Evolutionary conservation across 176 grass and related monocot species (phyloP).

Genomic region (Oryza officinalis): DNA sequence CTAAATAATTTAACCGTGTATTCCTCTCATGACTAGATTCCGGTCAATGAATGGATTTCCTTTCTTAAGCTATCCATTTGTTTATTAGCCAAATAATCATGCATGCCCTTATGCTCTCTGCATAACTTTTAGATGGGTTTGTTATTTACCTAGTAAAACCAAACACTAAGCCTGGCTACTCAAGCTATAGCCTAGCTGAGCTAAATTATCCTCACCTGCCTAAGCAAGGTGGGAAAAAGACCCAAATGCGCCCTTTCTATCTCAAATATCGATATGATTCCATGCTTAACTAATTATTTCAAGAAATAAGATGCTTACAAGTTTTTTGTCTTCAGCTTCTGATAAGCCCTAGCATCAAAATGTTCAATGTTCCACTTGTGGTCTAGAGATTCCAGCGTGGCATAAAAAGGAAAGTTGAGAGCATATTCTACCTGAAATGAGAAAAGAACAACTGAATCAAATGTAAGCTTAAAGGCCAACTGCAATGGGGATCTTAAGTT

Average conservation of each 20-base stretch:
- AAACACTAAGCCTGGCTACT: too few relatives aligned
- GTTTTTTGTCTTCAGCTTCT: constrained; percentile 45
- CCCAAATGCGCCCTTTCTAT: neutral
- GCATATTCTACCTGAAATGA: constrained; percentile 59
- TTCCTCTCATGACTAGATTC: too few relatives aligned
- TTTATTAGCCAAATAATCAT: too few relatives aligned
- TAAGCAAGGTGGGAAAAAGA: too few relatives aligned
- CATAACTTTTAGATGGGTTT: too few relatives aligned
- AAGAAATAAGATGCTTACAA: constrained; percentile 17
- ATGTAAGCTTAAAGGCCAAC: neutral
- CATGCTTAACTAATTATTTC: neutral
- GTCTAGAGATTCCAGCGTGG: constrained; percentile 59
- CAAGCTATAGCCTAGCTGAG: too few relatives aligned
- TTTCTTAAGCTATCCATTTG: too few relatives aligned
- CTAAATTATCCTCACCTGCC: too few relatives aligned
- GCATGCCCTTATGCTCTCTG: too few relatives aligned
- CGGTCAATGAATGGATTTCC: too few relatives aligned
- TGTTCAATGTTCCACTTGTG: constrained; percentile 65
- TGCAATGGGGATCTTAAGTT: neutral
- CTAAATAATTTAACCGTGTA: too few relatives aligned
- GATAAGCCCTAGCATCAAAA: constrained; percentile 27
- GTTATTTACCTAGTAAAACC: too few relatives aligned
- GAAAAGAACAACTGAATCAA: neutral
- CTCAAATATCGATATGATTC: neutral
- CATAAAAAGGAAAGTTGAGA: constrained; percentile 55